Evolutionary conservation across 2,329 filamentous ascomycete genomes (phyloP).

Genomic region (Colletotrichum destructivum): DNA sequence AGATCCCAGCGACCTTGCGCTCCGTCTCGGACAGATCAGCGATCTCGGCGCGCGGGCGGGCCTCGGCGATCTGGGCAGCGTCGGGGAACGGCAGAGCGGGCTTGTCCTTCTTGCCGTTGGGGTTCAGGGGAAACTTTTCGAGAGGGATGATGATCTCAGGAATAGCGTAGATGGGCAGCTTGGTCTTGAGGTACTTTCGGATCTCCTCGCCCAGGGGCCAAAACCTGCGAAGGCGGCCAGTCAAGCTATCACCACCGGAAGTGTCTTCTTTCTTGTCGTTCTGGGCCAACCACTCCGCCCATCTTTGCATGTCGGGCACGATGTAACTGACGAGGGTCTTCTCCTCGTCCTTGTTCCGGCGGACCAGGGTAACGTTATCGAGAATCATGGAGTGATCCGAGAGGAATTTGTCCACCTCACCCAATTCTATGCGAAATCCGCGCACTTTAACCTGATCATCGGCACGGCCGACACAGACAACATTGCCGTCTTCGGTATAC

Average conservation of each 20-base stretch:
- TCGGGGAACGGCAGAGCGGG: constrained; percentile 83
- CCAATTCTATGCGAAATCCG: constrained; percentile 94
- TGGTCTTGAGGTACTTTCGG: constrained; percentile 77
- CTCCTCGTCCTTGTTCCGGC: constrained; percentile 88
- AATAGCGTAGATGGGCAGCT: constrained; percentile 67
- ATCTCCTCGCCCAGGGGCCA: constrained; percentile 62
- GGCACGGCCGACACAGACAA: constrained; percentile 80
- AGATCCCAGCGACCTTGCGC: constrained; percentile 61
- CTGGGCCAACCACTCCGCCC: constrained; percentile 51
- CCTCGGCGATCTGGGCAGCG: constrained; percentile 43
- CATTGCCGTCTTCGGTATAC: constrained; percentile 77
- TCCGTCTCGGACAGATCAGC: constrained; percentile 70
- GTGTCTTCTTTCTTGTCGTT: constrained; percentile 59
- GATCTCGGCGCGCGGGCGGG: constrained; percentile 1
- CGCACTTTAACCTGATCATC: constrained; percentile 97
- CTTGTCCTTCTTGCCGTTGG: constrained; percentile 86
- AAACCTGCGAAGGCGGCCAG: constrained; percentile 7
- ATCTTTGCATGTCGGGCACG: constrained; percentile 71
- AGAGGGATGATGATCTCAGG: constrained; percentile 20
- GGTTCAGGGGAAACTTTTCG: constrained; percentile 77
- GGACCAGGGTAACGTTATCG: constrained; percentile 75
- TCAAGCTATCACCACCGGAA: constrained; percentile 1
- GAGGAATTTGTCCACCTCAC: constrained; percentile 79
- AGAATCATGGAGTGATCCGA: constrained; percentile 13
- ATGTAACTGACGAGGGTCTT: constrained; percentile 90